These are phyloP conservation scores for Pseudopyricularia javanii DNA, from an alignment of 2,329 filamentous ascomycete genomes.

Conservation along the genomic window DNA sequence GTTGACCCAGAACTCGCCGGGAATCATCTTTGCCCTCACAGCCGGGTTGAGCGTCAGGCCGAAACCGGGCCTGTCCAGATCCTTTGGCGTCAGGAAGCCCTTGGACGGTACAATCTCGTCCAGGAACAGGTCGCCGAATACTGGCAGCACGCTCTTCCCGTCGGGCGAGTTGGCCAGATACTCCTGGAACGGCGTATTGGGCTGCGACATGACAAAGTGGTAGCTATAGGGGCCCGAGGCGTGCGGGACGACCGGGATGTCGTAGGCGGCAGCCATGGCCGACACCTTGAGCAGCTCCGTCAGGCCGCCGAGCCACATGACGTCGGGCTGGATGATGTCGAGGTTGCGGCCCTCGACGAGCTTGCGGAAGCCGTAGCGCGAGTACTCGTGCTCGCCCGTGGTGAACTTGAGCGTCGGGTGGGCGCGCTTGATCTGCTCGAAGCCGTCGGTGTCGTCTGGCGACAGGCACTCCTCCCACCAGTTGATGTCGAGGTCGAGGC, in stretches of 20 bases:
- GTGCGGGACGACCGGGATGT: slow-evolving; percentile 90
- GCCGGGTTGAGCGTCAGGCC: slow-evolving; percentile 76
- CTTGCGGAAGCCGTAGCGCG: slow-evolving; percentile 87
- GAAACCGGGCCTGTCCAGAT: slow-evolving; percentile 83
- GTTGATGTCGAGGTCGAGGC: slow-evolving; percentile 75
- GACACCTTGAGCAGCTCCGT: slow-evolving; percentile 85
- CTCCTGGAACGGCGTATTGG: slow-evolving; percentile 90
- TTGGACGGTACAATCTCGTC: slow-evolving; percentile 83
- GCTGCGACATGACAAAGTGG: slow-evolving; percentile 88
- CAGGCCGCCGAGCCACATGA: slow-evolving; percentile 94
- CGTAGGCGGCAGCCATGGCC: slow-evolving; percentile 82
- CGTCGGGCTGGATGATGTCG: slow-evolving; percentile 89
- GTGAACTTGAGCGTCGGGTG: slow-evolving; percentile 90
- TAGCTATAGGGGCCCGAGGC: slow-evolving; percentile 91
- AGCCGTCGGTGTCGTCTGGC: slow-evolving; percentile 86
- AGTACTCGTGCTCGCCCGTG: slow-evolving; percentile 92
- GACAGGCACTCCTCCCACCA: slow-evolving; percentile 96
- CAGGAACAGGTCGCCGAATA: slow-evolving; percentile 82
- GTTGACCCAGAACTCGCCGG: slow-evolving; percentile 60
- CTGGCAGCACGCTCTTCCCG: slow-evolving; percentile 77
- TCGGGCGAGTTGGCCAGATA: slow-evolving; percentile 90
- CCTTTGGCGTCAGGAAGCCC: slow-evolving; percentile 67
- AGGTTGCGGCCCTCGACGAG: slow-evolving; percentile 83
- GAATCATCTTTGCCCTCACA: slow-evolving; percentile 58
- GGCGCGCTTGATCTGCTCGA: slow-evolving; percentile 78